phyloP scores from a whole-genome alignment of 139 green algal genomes.

The Chlamydomonas sp. region DNA sequence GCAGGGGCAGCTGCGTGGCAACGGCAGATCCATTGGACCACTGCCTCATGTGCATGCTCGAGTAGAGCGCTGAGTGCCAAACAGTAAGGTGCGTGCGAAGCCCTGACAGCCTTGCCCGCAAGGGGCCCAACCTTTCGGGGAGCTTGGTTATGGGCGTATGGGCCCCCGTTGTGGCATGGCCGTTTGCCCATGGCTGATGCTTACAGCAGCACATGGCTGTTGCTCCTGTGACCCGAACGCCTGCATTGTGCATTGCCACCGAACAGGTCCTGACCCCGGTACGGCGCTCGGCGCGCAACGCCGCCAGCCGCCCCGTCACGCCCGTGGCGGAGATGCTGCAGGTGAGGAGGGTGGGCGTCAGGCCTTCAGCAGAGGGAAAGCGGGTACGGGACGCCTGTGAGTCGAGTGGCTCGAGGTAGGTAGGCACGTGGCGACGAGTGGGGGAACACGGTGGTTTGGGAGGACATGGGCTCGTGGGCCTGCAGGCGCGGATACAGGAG shows the following conservation, averaged over 20 bases:
- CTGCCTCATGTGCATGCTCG: too few species aligned
- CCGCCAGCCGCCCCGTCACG: not conserved
- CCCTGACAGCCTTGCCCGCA: not conserved
- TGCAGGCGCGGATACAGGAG: too few species aligned
- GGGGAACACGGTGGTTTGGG: too few species aligned
- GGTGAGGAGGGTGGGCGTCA: not conserved
- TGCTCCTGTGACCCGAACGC: not conserved
- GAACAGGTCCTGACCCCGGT: conserved; percentile 22
- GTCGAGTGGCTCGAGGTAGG: not conserved
- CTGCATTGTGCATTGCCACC: not conserved
- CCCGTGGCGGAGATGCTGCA: not conserved
- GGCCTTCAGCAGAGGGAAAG: not conserved
- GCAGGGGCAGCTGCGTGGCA: too few species aligned
- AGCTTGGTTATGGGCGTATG: not conserved
- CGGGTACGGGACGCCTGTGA: not conserved
- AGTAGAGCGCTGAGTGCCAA: not conserved
- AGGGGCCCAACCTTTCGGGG: not conserved
- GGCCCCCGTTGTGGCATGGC: not conserved
- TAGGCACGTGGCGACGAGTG: too few species aligned
- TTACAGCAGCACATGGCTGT: not conserved
- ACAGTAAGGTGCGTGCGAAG: not conserved
- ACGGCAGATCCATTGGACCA: too few species aligned
- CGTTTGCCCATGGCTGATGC: not conserved
- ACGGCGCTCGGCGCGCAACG: conserved; percentile 2
- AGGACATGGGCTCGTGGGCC: too few species aligned